phyloP scores from a whole-genome alignment of 1,139 yeast genomes.

The Pichia sp. region DNA sequence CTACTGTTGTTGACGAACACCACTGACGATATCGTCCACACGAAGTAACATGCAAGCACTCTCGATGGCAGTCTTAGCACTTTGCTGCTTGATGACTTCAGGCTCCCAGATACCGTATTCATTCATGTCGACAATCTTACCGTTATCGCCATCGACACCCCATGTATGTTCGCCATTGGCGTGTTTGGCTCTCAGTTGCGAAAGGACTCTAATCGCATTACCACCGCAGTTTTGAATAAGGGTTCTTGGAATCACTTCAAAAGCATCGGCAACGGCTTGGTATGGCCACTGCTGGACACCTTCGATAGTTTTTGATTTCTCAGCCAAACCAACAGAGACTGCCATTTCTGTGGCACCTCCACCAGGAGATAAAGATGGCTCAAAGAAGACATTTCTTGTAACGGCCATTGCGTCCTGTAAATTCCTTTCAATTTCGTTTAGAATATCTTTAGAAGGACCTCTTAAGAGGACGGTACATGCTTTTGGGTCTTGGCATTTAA shows the following conservation, averaged over 20 bases:
- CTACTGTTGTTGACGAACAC: slow-evolving; percentile 56
- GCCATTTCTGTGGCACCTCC: slow-evolving; percentile 99
- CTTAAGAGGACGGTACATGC: slow-evolving; percentile 92
- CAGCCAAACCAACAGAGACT: slow-evolving; percentile 80
- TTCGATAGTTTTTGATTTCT: slow-evolving; percentile 86
- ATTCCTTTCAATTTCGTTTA: slow-evolving; percentile 94
- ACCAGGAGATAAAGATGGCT: slow-evolving; percentile 94
- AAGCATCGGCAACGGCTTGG: slow-evolving; percentile 97
- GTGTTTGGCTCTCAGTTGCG: slow-evolving; percentile 93
- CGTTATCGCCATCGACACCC: slow-evolving; percentile 94
- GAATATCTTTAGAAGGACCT: slow-evolving; percentile 95
- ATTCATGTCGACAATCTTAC: slow-evolving; percentile 93
- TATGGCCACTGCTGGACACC: slow-evolving; percentile 99
- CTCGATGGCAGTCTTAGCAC: slow-evolving; percentile 94
- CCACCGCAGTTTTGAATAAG: slow-evolving; percentile 97
- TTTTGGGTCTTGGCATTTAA: slow-evolving; percentile 76
- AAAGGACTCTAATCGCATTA: slow-evolving; percentile 81
- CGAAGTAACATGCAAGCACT: slow-evolving; percentile 91
- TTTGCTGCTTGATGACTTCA: slow-evolving; percentile 93
- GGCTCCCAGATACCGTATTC: slow-evolving; percentile 99
- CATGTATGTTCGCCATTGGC: slow-evolving; percentile 81
- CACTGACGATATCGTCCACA: slow-evolving; percentile 97
- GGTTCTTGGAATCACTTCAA: slow-evolving; percentile 97
- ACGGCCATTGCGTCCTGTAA: slow-evolving; percentile 99
- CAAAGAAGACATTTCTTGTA: slow-evolving; percentile 89